Conservation (phyloP, 2,329 filamentous ascomycete genomes). For the Madurella mycetomatis region DNA sequence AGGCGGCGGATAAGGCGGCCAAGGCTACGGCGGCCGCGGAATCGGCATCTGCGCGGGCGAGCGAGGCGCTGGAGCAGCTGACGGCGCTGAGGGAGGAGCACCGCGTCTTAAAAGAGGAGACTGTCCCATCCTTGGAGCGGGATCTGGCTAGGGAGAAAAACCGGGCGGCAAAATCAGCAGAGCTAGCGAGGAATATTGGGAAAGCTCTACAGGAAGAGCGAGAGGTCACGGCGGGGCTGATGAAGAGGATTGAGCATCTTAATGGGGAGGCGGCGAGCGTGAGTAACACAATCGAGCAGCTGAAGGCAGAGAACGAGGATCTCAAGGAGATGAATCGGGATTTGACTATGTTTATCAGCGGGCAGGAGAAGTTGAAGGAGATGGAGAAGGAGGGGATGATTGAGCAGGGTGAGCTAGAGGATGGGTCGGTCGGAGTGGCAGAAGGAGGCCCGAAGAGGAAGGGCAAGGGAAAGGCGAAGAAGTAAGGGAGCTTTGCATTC, state of each 20-base stretch:
- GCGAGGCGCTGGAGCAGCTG: slow-evolving; percentile 47
- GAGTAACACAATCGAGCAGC: slow-evolving; percentile 68
- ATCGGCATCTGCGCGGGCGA: slow-evolving; percentile 50
- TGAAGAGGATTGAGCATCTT: slow-evolving; percentile 75
- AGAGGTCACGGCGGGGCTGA: slow-evolving; percentile 71
- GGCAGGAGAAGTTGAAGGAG: slow-evolving; percentile 73
- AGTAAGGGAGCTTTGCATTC: slow-evolving; percentile 18
- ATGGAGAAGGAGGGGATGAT: slow-evolving; percentile 57
- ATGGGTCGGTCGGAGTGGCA: slow-evolving; percentile 63
- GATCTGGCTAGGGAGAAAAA: slow-evolving; percentile 65
- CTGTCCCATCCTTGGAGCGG: slow-evolving; percentile 65
- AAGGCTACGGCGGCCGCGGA: slow-evolving; percentile 66
- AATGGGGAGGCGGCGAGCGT: slow-evolving; percentile 52
- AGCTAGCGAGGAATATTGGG: slow-evolving; percentile 69
- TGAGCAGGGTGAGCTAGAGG: slow-evolving; percentile 67
- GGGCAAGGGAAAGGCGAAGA: slow-evolving; percentile 44
- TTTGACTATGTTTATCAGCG: slow-evolving; percentile 80
- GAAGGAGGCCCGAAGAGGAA: slow-evolving; percentile 48
- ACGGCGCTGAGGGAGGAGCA: slow-evolving; percentile 51
- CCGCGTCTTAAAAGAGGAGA: slow-evolving; percentile 47
- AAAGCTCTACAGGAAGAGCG: slow-evolving; percentile 84
- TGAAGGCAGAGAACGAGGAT: slow-evolving; percentile 64
- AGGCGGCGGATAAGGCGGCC: slow-evolving; percentile 83
- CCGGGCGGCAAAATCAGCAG: slow-evolving; percentile 66
- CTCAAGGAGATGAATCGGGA: slow-evolving; percentile 84